Evolutionary conservation across 108 stramenopile genomes (phyloP).

Genomic region (Nannochloropsis salina): DNA sequence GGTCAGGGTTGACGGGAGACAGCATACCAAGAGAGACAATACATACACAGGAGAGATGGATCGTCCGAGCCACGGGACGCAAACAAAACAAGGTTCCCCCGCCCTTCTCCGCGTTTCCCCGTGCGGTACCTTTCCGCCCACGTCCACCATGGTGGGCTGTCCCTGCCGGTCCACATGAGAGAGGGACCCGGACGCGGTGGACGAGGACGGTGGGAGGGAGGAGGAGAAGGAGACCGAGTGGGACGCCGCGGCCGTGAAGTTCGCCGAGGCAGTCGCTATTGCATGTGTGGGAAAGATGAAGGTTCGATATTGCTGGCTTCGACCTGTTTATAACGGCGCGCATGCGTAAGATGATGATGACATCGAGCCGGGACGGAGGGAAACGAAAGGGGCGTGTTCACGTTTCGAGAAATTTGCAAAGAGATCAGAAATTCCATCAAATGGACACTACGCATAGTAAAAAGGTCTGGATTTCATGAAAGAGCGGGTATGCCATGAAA

Average conservation of each 20-base stretch:
- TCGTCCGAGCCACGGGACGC: background rate
- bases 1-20: background rate
- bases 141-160: conserved; percentile 41
- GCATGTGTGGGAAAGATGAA: conserved; percentile 7
- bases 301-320: background rate
- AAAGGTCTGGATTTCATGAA: no score
- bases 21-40: no score
- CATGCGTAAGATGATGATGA: no score
- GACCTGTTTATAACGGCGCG: background rate
- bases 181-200: background rate
- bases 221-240: background rate
- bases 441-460: no score
- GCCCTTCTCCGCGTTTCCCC: background rate
- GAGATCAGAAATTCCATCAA: no score
- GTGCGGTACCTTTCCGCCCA: conserved; percentile 21
- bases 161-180: conserved; percentile 27
- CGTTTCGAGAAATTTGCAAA: no score
- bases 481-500: no score
- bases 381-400: no score
- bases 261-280: background rate
- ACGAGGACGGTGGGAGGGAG: background rate
- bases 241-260: background rate
- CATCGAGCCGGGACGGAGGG: no score
- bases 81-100: background rate
- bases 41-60: no score